These are phyloP conservation scores for Tulasnella sp. DNA, from an alignment of 768 basidiomycete species.

Conservation along the genomic window DNA sequence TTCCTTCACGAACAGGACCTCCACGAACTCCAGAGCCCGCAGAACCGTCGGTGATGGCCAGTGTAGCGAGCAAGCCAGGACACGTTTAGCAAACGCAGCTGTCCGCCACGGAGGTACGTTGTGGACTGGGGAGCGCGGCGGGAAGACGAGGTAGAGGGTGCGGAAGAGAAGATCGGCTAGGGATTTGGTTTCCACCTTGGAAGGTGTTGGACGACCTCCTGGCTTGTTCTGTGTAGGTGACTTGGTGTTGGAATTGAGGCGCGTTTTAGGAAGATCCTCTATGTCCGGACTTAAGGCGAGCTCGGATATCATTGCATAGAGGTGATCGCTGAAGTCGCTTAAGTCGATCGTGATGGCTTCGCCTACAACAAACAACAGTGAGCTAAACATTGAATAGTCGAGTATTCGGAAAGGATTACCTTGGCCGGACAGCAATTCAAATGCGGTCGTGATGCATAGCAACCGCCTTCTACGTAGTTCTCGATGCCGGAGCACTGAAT, in stretches of 20 bases:
- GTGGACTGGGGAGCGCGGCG: constrained; percentile 47
- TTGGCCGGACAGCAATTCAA: constrained; percentile 93
- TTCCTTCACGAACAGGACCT: constrained; percentile 60
- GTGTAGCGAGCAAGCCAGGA: constrained; percentile 66
- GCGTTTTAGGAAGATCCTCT: constrained; percentile 37
- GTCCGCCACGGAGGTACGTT: constrained; percentile 58
- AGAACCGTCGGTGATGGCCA: constrained; percentile 61
- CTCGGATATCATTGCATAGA: constrained; percentile 74
- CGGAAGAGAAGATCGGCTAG: constrained; percentile 60
- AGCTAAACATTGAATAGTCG: constrained; percentile 8
- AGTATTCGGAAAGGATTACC: constrained; percentile 26
- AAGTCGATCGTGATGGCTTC: constrained; percentile 98
- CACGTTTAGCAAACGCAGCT: constrained; percentile 90
- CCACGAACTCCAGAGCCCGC: constrained; percentile 64
- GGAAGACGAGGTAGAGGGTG: constrained; percentile 71
- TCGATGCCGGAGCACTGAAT: background rate
- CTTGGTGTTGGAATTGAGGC: constrained; percentile 10
- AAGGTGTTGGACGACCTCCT: constrained; percentile 8
- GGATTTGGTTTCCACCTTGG: constrained; percentile 19
- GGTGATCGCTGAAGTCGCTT: constrained; percentile 68
- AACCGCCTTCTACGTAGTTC: constrained; percentile 46
- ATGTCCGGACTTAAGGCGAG: constrained; percentile 55
- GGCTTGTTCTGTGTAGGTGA: constrained; percentile 16
- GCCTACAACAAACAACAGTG: constrained; percentile 38
- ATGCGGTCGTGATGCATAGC: constrained; percentile 89